Conservation (phyloP, 306 rosid species). For the Rosa chinensis region DNA sequence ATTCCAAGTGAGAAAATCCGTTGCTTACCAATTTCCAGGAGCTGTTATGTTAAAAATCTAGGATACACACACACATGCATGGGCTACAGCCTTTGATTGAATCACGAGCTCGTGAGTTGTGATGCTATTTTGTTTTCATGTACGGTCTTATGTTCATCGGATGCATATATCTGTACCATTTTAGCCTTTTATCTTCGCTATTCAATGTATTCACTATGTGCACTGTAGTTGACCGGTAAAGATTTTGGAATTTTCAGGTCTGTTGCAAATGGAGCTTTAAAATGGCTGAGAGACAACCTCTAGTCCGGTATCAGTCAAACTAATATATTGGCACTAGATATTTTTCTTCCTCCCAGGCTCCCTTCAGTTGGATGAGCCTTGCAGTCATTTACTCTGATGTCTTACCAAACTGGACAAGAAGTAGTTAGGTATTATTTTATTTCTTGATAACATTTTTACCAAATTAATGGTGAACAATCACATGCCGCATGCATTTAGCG, state of each 20-base stretch:
- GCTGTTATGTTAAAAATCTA: neutral
- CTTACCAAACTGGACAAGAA: conserved; percentile 25
- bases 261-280: conserved; percentile 76
- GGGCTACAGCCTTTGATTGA: neutral
- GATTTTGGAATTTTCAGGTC: conserved; percentile 49
- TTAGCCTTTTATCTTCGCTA: neutral
- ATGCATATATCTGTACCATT: conserved; percentile 5
- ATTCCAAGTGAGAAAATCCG: neutral
- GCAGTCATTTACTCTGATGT: conserved; percentile 32
- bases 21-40: neutral
- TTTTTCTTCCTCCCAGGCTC: conserved; percentile 18
- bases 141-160: neutral
- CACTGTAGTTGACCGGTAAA: conserved; percentile 10
- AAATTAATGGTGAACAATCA: conserved; percentile 20
- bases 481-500: neutral
- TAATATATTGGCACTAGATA: conserved; percentile 3
- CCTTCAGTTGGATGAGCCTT: conserved; percentile 10
- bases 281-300: conserved; percentile 92
- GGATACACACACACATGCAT: neutral
- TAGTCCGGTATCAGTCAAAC: conserved; percentile 29
- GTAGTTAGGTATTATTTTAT: conserved; percentile 48
- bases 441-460: conserved; percentile 27
- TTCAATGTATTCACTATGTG: neutral
- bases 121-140: neutral
- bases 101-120: neutral